A percentile compares a stretch with the other conserved stretches of the same genome.
Evolutionary conservation across 1,139 yeast genomes (phyloP).

Genomic region (Candida pseudoviswanathii): DNA sequence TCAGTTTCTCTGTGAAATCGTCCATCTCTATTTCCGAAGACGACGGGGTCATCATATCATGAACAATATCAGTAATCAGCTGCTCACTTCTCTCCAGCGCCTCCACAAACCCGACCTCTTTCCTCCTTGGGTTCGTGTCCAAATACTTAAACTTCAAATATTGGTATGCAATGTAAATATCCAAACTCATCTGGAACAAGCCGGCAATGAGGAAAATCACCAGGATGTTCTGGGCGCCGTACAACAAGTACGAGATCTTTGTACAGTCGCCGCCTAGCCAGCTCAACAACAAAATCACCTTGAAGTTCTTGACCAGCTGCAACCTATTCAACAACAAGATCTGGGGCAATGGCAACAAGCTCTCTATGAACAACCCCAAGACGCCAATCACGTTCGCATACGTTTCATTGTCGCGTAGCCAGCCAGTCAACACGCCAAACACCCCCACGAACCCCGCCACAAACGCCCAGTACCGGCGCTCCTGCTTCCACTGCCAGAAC

Average conservation of each 20-base stretch:
- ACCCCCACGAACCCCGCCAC: slow-evolving; percentile 47
- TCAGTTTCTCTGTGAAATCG: slow-evolving; percentile 1
- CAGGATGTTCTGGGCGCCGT: slow-evolving; percentile 72
- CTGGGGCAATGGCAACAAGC: slow-evolving; percentile 87
- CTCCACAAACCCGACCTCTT: background rate
- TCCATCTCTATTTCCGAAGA: slow-evolving; percentile 10
- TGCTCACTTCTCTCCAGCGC: background rate
- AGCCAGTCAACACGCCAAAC: slow-evolving; percentile 45
- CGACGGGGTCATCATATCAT: slow-evolving; percentile 4
- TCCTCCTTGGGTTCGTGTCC: background rate
- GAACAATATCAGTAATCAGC: slow-evolving; percentile 14
- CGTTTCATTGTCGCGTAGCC: slow-evolving; percentile 38
- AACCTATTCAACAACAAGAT: slow-evolving; percentile 70
- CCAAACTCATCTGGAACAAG: slow-evolving; percentile 76
- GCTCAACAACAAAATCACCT: slow-evolving; percentile 69
- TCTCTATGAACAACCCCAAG: slow-evolving; percentile 73
- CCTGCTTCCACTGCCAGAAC: slow-evolving; percentile 87
- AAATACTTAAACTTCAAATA: slow-evolving; percentile 54
- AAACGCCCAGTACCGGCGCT: slow-evolving; percentile 66
- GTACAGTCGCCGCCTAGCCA: slow-evolving; percentile 91
- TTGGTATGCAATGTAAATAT: slow-evolving; percentile 74
- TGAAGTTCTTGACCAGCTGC: slow-evolving; percentile 76
- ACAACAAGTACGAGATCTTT: slow-evolving; percentile 69
- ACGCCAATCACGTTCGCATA: slow-evolving; percentile 70
- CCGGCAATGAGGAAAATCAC: slow-evolving; percentile 75